phyloP scores from a whole-genome alignment of 495 filamentous ascomycete genomes.

The Sordaria brevicollis region DNA sequence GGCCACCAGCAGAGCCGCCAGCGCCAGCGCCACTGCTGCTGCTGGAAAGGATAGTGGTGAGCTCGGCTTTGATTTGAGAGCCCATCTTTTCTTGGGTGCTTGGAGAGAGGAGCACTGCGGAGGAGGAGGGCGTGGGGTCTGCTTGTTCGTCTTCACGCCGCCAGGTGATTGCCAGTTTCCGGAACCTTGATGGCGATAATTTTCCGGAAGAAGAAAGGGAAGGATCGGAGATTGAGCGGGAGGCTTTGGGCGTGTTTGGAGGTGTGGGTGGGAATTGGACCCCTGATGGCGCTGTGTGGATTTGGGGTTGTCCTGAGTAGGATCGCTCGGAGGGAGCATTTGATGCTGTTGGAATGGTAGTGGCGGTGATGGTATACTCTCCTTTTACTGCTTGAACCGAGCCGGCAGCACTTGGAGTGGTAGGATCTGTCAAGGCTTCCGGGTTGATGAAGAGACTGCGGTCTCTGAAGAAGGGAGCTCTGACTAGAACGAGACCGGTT shows the following conservation, averaged over 20 bases:
- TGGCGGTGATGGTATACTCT: not conserved
- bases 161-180: not conserved
- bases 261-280: not conserved
- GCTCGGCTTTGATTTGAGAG: not conserved
- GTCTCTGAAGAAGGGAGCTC: slow-evolving; percentile 1
- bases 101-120: not conserved
- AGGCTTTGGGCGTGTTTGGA: not conserved
- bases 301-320: not conserved
- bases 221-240: not conserved
- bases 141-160: not conserved
- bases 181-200: not conserved
- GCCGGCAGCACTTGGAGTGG: not conserved
- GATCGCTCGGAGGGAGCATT: not conserved
- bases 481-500: not conserved
- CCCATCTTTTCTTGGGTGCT: not conserved
- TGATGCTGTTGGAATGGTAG: not conserved
- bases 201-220: not conserved
- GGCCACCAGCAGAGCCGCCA: not conserved
- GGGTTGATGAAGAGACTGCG: not conserved
- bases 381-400: not conserved
- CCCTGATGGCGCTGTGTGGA: not conserved
- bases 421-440: not conserved
- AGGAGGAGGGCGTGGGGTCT: not conserved
- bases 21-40: not conserved
- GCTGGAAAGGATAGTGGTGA: not conserved